Conservation (phyloP, 139 green algal species). For the Chlamydomonas incerta region DNA sequence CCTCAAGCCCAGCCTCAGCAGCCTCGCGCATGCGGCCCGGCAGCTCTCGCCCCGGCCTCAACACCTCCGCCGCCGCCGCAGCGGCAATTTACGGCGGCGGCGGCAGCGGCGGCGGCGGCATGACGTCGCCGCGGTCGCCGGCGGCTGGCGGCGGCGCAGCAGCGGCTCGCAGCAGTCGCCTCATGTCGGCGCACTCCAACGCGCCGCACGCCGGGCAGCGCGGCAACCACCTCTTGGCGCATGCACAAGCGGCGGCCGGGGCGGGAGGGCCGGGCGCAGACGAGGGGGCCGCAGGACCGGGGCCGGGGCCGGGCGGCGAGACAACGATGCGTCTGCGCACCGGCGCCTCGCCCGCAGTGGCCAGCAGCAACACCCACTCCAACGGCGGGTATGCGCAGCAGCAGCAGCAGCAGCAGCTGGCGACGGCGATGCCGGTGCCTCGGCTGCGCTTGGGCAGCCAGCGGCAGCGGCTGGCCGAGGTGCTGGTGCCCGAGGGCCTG, state of each 20-base stretch:
- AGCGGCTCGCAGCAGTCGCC: background rate
- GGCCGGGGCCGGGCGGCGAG: background rate
- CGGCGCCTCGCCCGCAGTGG: background rate
- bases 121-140: background rate
- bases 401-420: too few species aligned
- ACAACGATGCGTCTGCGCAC: slow-evolving; percentile 11
- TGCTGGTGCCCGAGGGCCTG: background rate
- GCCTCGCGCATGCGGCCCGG: background rate
- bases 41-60: background rate
- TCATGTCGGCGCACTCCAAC: background rate
- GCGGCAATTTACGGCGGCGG: background rate
- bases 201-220: too few species aligned
- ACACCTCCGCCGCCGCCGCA: too few species aligned
- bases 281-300: too few species aligned
- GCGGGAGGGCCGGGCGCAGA: too few species aligned
- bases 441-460: background rate
- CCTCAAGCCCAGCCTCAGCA: background rate
- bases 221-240: too few species aligned
- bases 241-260: too few species aligned
- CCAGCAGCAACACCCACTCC: too few species aligned
- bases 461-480: background rate
- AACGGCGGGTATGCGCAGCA: too few species aligned
- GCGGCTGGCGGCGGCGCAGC: background rate
- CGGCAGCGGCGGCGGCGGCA: background rate
- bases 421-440: too few species aligned